Percentiles rank a stretch among this genome's conserved stretches.
Conservation (phyloP, 495 filamentous ascomycete species). For the Penicillium desertorum region DNA sequence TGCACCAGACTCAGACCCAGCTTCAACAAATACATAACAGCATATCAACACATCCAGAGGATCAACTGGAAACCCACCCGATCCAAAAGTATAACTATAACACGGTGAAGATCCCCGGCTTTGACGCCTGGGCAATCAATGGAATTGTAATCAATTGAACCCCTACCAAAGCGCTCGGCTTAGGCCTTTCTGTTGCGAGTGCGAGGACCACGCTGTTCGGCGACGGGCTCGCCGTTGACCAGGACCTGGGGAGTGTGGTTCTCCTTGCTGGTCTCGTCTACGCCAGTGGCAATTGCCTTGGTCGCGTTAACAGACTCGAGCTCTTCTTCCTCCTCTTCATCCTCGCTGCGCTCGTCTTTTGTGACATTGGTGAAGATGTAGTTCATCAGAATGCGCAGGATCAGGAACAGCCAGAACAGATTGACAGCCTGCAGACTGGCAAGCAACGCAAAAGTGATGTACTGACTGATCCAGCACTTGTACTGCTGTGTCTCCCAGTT, state of each 20-base stretch:
- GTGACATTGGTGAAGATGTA: conserved; percentile 51
- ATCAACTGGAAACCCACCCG: conserved; percentile 1
- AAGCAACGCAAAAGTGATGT: conserved; percentile 69
- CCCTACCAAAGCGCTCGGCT: background rate
- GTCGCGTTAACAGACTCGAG: conserved; percentile 22
- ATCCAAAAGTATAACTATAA: conserved; percentile 14
- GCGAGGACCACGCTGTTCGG: conserved; percentile 27
- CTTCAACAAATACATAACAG: conserved; percentile 13
- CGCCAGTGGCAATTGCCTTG: conserved; percentile 35
- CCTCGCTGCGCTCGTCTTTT: conserved; percentile 61
- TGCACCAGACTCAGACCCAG: conserved; percentile 2
- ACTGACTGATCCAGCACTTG: conserved; percentile 75
- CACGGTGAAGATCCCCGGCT: background rate
- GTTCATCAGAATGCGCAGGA: conserved; percentile 67
- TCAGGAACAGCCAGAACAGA: conserved; percentile 84
- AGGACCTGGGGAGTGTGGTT: conserved; percentile 40
- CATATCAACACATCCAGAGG: conserved; percentile 13
- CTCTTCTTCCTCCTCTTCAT: conserved; percentile 55
- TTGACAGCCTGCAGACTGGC: conserved; percentile 77
- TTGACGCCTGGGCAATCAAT: background rate
- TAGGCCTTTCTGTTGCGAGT: conserved; percentile 29
- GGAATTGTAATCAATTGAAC: background rate
- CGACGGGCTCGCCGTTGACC: conserved; percentile 41
- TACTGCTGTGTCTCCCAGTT: conserved; percentile 84
- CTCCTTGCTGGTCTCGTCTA: conserved; percentile 33